These are phyloP conservation scores for Boletus reticuloceps DNA, from an alignment of 768 basidiomycete species.

Conservation along the genomic window DNA sequence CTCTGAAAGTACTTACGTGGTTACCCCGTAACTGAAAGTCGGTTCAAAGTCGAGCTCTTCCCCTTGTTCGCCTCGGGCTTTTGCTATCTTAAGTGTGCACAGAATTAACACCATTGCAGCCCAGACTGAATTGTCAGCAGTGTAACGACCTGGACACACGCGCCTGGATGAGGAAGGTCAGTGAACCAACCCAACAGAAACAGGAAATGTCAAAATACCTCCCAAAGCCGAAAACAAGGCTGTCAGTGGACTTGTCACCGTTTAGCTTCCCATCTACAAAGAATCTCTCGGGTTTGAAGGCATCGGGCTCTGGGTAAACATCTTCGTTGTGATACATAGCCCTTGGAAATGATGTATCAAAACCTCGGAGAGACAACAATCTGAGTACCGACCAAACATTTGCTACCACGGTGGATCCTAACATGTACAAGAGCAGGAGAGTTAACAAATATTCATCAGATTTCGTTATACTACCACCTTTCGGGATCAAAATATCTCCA, in stretches of 20 bases:
- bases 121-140: conserved; percentile 32
- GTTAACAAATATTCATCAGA: background rate
- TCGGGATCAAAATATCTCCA: conserved; percentile 22
- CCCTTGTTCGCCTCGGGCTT: conserved; percentile 24
- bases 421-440: background rate
- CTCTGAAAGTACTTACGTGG: conserved; percentile 1
- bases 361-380: background rate
- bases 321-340: conserved; percentile 12
- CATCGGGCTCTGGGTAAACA: conserved; percentile 17
- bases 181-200: background rate
- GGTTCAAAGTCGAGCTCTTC: conserved; percentile 21
- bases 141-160: conserved; percentile 32
- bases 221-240: conserved; percentile 22
- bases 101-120: conserved; percentile 27
- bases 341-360: conserved; percentile 8
- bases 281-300: conserved; percentile 34
- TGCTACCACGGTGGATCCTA: conserved; percentile 18
- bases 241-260: background rate
- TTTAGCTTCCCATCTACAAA: conserved; percentile 14
- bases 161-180: conserved; percentile 12
- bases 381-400: conserved; percentile 18
- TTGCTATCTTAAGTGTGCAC: conserved; percentile 25
- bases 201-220: conserved; percentile 9
- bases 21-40: conserved; percentile 14
- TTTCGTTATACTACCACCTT: conserved; percentile 11